Base-by-base conservation (phyloP, 2,329 filamentous ascomycete species). In the Mycosphaerella sp. region DNA sequence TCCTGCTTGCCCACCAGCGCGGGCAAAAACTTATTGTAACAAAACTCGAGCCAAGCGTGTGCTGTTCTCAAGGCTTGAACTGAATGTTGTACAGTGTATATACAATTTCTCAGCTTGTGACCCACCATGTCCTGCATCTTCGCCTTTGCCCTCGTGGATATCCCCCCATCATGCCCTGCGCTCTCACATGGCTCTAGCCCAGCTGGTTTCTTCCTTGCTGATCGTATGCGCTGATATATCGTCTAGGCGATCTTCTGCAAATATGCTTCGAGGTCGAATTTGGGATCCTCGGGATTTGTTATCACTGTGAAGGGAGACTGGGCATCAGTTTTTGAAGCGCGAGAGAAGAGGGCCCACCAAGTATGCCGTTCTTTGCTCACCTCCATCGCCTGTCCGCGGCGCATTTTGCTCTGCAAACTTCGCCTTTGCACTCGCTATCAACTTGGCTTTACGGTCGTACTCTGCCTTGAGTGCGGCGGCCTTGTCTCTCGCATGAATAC, bases 341-440 rank as follows among this genome's bases (percentile, higher is more conserved):
- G 34, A 38, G 34, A 38, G 10, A 9, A 42, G 17, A 12, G 34
- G 31, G 39, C 21, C 21, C 21, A 26, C 38, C 2, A 23, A 12
- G 21, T 36, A 9, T 12, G 10, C 26, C 26, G 14, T 32, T 26
- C n/a, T 11, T 42, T 47, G 58, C 61, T 60, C 51, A 64, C 60
- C 59, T 32, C 71, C 72, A 64, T 70, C 67, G 46, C 64, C 63
- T 38, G 62, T 66, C 72, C 63, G 74, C 54, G 81, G 80, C 59
- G 73, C 64, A 68, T 82, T 85, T 80, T 86, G 88, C 83, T 86
- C 93, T 67, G 81, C 79, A 75, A 85, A 98, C 76, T 93, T 91
- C 56, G 84, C 83, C 83, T 95, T 96, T 64, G 93, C 93, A 76
- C 95, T 81, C 68, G 87, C 78, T 79, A 98, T 97, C 79, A 97